Percentiles rank a stretch among this genome's conserved stretches.
phyloP scores from a whole-genome alignment of 1,284 basidiomycete species.

The Neolentinus lepideus region DNA sequence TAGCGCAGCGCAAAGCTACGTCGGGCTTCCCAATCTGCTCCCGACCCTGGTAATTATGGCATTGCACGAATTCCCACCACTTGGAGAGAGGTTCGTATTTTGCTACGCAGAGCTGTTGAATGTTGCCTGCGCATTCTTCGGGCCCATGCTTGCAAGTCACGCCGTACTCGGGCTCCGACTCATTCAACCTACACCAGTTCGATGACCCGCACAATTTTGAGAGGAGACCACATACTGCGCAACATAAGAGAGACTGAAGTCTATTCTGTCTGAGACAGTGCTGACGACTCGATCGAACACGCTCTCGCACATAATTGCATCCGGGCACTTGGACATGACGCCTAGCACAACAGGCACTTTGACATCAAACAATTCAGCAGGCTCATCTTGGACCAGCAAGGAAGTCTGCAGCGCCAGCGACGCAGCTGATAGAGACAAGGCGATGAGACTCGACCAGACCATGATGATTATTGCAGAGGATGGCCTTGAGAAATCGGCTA shows the following conservation, averaged over 20 bases:
- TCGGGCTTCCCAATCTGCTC: conserved; percentile 58
- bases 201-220: conserved; percentile 10
- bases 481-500: background rate
- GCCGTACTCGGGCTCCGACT: conserved; percentile 60
- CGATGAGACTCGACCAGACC: background rate
- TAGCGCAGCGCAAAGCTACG: conserved; percentile 62
- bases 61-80: conserved; percentile 74
- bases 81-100: conserved; percentile 42
- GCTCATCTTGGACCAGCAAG: background rate
- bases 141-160: conserved; percentile 74
- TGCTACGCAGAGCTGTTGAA: conserved; percentile 75
- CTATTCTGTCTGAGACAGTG: conserved; percentile 56
- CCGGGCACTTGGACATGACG: conserved; percentile 76
- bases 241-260: conserved; percentile 67
- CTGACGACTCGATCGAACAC: conserved; percentile 70
- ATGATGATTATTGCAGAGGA: background rate
- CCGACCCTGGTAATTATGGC: conserved; percentile 68
- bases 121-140: conserved; percentile 80
- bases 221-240: conserved; percentile 48
- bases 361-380: background rate
- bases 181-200: conserved; percentile 44
- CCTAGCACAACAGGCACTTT: conserved; percentile 54
- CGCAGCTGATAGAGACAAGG: background rate
- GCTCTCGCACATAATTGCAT: conserved; percentile 71
- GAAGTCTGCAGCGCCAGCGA: background rate